A percentile compares a stretch with the other conserved stretches of the same genome.
phyloP scores from a whole-genome alignment of 2,329 filamentous ascomycete genomes.

The Ceratocystis destructans region DNA sequence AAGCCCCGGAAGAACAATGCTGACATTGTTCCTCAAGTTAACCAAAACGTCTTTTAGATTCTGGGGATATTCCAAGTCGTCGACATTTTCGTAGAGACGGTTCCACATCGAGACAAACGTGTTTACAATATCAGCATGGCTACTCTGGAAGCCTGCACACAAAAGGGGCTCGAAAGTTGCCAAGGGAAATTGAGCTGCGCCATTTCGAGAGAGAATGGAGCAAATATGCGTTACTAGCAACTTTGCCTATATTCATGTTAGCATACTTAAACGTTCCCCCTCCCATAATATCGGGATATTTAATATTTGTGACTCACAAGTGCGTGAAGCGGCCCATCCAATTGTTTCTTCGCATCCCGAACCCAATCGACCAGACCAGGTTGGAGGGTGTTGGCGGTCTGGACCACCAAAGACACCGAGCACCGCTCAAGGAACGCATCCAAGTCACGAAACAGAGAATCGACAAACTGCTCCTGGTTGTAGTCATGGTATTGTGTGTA shows the following conservation, averaged over 20 bases:
- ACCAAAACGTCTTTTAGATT: conserved; percentile 49
- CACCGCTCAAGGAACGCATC: conserved; percentile 39
- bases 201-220: conserved; percentile 27
- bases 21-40: conserved; percentile 41
- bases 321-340: conserved; percentile 26
- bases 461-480: conserved; percentile 28
- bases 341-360: conserved; percentile 33
- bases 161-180: conserved; percentile 41
- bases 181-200: conserved; percentile 33
- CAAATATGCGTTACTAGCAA: conserved; percentile 39
- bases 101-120: conserved; percentile 51
- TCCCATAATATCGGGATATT: conserved; percentile 11
- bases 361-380: conserved; percentile 50
- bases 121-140: conserved; percentile 41
- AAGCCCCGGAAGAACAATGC: conserved; percentile 33
- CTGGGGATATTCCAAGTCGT: conserved; percentile 49
- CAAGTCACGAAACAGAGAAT: conserved; percentile 40
- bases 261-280: neutral
- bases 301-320: conserved; percentile 30
- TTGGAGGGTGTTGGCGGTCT: conserved; percentile 47
- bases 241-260: conserved; percentile 29
- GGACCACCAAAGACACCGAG: conserved; percentile 37
- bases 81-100: conserved; percentile 46
- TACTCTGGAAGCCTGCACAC: conserved; percentile 44
- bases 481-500: conserved; percentile 37